Base-by-base conservation (phyloP, 192 early-diverging fungal species). In the Coemansia sp. region DNA sequence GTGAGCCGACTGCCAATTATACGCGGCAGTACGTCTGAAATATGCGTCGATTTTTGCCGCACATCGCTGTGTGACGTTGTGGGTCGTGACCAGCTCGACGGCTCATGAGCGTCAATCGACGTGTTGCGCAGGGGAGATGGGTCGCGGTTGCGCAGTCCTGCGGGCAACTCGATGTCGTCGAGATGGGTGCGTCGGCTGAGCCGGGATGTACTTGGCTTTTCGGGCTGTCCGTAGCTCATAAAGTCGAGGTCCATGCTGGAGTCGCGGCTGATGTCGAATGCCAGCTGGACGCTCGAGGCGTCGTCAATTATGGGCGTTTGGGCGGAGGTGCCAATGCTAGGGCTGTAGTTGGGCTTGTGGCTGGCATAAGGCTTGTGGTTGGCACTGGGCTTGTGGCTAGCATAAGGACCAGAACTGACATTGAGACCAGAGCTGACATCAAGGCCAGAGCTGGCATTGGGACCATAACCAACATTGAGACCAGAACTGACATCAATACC, bases 1-100 rank as follows among this genome's bases (percentile, higher is more conserved):
- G 76, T 79, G 27, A 79, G 54, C n/a, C 76, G 57, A 52, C 76
- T 79, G 48, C 76, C 76, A 9, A 79, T 67, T 14, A 79, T 65
- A 12, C 71, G 70, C 4, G 76, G 76, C 17, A 79, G 70, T 67
- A 79, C 69, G 16, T 67, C 76, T 5, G 76, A 79, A 12, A 79
- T 39, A 55, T 79, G 76, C 19, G 52, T 67, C 11, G 76, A 72
- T 17, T 65, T 63, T 29, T 35, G 70, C 22, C 61, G 65, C 47
- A 60, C 47, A 14, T 48, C 52, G 67, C 75, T 78, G 14, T 55
- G 38, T 1, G 69, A 58, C 6, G 75, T 78, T 3, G 70, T 69
- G 31, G 75, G 75, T 6, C 70, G 75, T 17, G 75, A 77, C 75
- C 75, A 77, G 47, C 47, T 50, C 14, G 59, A 57, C 12, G 59